Evolutionary conservation across 371 early-diverging fungal species (phyloP).

Genomic region (Lichtheimia hyalospora): DNA sequence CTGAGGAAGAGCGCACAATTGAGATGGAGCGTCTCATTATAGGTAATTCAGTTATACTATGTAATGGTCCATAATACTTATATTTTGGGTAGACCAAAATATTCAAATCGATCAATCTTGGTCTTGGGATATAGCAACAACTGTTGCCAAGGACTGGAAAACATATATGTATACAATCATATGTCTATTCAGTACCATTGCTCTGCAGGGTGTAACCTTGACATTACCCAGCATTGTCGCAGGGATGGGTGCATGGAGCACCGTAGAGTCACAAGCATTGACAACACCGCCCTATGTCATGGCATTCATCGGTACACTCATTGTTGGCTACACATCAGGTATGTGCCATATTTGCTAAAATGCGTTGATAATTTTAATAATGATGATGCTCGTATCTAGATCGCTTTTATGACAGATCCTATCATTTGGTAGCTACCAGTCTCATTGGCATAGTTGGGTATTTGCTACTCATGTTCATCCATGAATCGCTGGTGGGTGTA

Average conservation of each 20-base stretch:
- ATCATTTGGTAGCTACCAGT: constrained; percentile 26
- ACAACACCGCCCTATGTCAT: constrained; percentile 35
- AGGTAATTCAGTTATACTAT: constrained; percentile 14
- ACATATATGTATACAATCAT: constrained; percentile 29
- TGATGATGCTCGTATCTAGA: constrained; percentile 3
- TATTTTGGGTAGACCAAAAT: constrained; percentile 26
- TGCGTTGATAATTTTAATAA: not conserved
- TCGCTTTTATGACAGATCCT: constrained; percentile 26
- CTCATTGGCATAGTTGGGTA: constrained; percentile 21
- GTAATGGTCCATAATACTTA: too few species aligned
- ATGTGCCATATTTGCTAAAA: not conserved
- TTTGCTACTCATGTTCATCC: constrained; percentile 25
- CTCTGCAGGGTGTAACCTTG: constrained; percentile 32
- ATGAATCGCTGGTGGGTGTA: constrained; percentile 1
- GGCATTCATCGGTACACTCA: constrained; percentile 17
- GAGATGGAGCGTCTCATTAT: constrained; percentile 37
- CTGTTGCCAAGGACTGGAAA: constrained; percentile 41
- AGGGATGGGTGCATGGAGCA: constrained; percentile 34
- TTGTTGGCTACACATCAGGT: constrained; percentile 30
- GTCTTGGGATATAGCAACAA: constrained; percentile 35
- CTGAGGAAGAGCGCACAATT: constrained; percentile 47
- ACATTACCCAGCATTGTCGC: constrained; percentile 35
- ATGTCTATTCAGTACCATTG: constrained; percentile 28
- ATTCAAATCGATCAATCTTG: constrained; percentile 32
- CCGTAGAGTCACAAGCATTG: constrained; percentile 25